These are phyloP conservation scores for Hymenoscyphus scutula DNA, from an alignment of 2,329 filamentous ascomycete genomes.

Conservation along the genomic window DNA sequence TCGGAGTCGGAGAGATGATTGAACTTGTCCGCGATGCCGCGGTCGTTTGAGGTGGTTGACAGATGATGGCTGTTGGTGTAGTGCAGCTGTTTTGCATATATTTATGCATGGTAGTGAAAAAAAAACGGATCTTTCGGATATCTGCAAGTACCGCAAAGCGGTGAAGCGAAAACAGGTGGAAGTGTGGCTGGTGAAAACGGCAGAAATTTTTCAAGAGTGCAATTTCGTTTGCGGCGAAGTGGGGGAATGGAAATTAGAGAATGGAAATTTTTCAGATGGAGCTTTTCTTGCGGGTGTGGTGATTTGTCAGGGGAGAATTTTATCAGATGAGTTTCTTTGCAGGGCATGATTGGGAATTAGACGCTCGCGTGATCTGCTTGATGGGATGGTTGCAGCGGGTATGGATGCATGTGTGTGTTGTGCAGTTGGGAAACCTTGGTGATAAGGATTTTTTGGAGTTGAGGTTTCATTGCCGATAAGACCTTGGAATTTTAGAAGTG, in stretches of 20 bases:
- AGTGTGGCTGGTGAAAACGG: slow-evolving; percentile 7
- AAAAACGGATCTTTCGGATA: neutral
- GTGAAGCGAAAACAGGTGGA: neutral
- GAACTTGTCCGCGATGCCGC: no score
- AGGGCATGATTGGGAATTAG: no score
- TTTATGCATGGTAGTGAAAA: neutral
- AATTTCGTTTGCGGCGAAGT: slow-evolving; percentile 11
- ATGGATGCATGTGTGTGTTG: neutral
- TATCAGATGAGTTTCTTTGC: no score
- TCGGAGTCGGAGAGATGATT: no score
- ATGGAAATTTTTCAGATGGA: neutral
- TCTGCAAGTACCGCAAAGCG: neutral
- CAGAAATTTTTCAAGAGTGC: neutral
- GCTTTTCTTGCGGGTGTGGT: no score
- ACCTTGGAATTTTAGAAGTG: neutral
- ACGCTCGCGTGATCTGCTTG: neutral
- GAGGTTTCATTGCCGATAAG: neutral
- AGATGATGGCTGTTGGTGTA: no score
- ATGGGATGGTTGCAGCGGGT: neutral
- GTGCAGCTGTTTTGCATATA: neutral
- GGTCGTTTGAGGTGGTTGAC: neutral
- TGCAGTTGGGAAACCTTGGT: neutral
- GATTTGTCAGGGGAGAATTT: neutral
- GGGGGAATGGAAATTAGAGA: neutral
- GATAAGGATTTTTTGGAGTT: neutral